Conservation (phyloP, 768 basidiomycete species). For the Rhodocollybia butyracea region DNA sequence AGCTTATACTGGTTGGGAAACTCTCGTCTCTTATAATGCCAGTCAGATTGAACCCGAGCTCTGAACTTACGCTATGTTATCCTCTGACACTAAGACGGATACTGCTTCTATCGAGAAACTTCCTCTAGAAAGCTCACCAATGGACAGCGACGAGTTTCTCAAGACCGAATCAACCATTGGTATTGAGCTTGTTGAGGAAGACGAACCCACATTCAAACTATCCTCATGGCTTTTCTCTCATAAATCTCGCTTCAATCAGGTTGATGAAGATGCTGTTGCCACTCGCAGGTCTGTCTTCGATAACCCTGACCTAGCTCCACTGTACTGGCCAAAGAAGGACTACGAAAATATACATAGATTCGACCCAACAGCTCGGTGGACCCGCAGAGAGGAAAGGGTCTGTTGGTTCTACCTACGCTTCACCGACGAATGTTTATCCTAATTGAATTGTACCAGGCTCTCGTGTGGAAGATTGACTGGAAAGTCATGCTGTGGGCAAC, state of each 20-base stretch:
- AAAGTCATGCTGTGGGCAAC: slow-evolving; percentile 57
- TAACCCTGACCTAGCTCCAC: slow-evolving; percentile 40
- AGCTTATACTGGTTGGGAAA: too few relatives aligned
- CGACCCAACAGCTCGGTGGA: slow-evolving; percentile 57
- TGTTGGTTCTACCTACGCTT: slow-evolving; percentile 8
- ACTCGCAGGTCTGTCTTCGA: slow-evolving; percentile 54
- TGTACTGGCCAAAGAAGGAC: slow-evolving; percentile 46
- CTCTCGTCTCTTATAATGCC: too few relatives aligned
- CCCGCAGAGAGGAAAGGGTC: slow-evolving; percentile 50
- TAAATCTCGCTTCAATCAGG: slow-evolving; percentile 10
- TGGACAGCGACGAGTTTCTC: background rate
- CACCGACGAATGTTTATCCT: too few relatives aligned
- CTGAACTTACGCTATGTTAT: too few relatives aligned
- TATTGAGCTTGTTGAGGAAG: slow-evolving; percentile 29
- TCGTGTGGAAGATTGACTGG: slow-evolving; percentile 58
- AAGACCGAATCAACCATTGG: too few relatives aligned
- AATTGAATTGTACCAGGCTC: slow-evolving; percentile 26
- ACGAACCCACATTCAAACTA: slow-evolving; percentile 33
- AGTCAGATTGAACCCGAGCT: too few relatives aligned
- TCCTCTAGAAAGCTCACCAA: too few relatives aligned
- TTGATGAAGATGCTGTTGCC: slow-evolving; percentile 36
- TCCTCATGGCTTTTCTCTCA: slow-evolving; percentile 31
- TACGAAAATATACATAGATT: slow-evolving; percentile 60
- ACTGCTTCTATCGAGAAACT: background rate
- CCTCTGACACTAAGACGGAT: too few relatives aligned